These are phyloP conservation scores for Diutina scorzettiae DNA, from an alignment of 1,139 yeast genomes.

Conservation along the genomic window DNA sequence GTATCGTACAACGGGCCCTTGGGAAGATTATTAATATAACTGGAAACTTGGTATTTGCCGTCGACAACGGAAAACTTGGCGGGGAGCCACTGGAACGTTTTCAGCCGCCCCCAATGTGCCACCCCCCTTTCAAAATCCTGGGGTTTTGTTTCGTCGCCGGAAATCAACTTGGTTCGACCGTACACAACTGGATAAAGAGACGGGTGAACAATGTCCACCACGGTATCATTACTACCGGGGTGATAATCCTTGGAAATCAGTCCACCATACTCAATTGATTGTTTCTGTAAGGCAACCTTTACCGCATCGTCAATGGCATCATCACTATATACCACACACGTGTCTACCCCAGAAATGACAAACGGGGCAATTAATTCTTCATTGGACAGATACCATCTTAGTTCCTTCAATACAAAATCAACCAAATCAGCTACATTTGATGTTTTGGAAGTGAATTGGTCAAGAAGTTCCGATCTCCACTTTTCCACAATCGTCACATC, in stretches of 20 bases:
- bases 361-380: slow-evolving; percentile 10
- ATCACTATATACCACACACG: slow-evolving; percentile 13
- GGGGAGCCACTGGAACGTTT: slow-evolving; percentile 24
- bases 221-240: slow-evolving; percentile 23
- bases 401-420: slow-evolving; percentile 17
- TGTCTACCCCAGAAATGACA: slow-evolving; percentile 12
- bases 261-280: slow-evolving; percentile 10
- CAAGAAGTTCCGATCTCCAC: slow-evolving; percentile 20
- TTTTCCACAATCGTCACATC: slow-evolving; percentile 16
- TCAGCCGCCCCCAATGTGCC: slow-evolving; percentile 13
- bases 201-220: slow-evolving; percentile 32
- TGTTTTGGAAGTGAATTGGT: slow-evolving; percentile 10
- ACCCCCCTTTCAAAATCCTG: slow-evolving; percentile 11
- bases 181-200: slow-evolving; percentile 28
- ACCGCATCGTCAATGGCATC: slow-evolving; percentile 9
- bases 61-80: slow-evolving; percentile 10
- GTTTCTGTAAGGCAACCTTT: slow-evolving; percentile 9
- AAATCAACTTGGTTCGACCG: slow-evolving; percentile 14
- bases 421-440: slow-evolving; percentile 13
- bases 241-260: slow-evolving; percentile 21
- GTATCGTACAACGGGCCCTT: not conserved
- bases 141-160: too few relatives aligned
- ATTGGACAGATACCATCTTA: slow-evolving; percentile 17
- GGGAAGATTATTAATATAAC: not conserved
- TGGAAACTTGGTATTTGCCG: not conserved